Evolutionary conservation across 495 filamentous ascomycete species (phyloP), one percentile per base, ranked within the genome.

Genomic region (Hypoxylon intermedium): DNA sequence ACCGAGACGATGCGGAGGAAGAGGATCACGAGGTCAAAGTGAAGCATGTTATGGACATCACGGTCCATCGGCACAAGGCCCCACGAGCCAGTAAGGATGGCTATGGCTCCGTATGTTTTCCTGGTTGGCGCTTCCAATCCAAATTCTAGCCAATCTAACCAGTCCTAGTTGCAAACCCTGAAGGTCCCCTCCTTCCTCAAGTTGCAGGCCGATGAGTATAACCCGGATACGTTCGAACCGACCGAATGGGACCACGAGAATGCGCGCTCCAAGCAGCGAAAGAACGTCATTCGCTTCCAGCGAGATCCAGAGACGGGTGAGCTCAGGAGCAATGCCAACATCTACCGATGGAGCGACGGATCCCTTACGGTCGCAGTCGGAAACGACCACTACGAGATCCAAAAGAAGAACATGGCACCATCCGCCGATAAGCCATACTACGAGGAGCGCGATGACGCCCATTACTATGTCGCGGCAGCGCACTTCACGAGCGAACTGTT

Each of bases 291-390:
- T 38, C 72, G 77, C 19, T 77, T 72, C 58, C 73, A 73, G 30
- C 74, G 72, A 38, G 74, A 80, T 38, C 60, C 69, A 0, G 67
- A 70, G 19, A 79, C 76, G 0, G 73, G 73, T 47, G 71, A 82
- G 30, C 75, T 91, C 9, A 83, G 89, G 65, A 93, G 89, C 30
- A 94, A 94, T 70, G 82, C 90, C 5, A 84, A 88, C 40, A 77
- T 93, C 21, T 83, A 91, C 52, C 84, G 82, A 56, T 96, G 91
- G 91, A 89, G 88, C 55, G 91, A 96, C 66, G 91, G 91, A 31
- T 92, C 89, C 5, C 72, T 92, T 21, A 96, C 93, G 12, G 78
- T 97, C 7, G 85, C 83, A 0, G 69, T 85, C 38, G 89, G 92
- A 6, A 79, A 80, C 44, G 86, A 89, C 59, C 91, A 96, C 63